phyloP scores from a whole-genome alignment of 345 rosid species.

The Syzygium oleosum region DNA sequence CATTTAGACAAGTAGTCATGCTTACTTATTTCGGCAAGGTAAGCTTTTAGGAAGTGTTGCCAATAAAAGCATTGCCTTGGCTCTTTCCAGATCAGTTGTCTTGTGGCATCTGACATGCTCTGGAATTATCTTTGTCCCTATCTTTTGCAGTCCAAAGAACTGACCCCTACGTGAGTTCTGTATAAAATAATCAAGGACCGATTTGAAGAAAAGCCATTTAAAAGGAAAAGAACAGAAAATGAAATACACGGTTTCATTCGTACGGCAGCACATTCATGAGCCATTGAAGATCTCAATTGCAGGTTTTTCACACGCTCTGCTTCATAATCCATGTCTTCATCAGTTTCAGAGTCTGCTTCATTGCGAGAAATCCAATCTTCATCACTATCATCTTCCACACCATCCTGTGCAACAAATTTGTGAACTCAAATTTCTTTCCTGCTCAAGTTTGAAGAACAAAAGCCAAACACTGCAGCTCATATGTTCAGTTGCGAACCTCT shows the following conservation, averaged over 20 bases:
- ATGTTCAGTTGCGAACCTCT: conserved; percentile 25
- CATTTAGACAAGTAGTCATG: not conserved
- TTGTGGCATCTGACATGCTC: conserved; percentile 84
- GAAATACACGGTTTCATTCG: conserved; percentile 11
- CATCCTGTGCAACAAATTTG: conserved; percentile 23
- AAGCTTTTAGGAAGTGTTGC: conserved; percentile 76
- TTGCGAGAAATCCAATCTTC: conserved; percentile 59
- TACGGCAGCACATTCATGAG: conserved; percentile 57
- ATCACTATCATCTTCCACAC: conserved; percentile 52
- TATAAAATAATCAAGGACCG: not conserved
- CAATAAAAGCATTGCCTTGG: conserved; percentile 72
- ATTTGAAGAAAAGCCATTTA: not conserved
- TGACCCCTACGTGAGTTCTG: conserved; percentile 73
- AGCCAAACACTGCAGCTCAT: not conserved
- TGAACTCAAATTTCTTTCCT: not conserved
- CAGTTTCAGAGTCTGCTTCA: conserved; percentile 41
- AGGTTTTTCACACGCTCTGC: conserved; percentile 29
- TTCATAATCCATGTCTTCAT: conserved; percentile 55
- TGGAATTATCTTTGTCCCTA: conserved; percentile 79
- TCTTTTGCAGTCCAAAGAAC: conserved; percentile 77
- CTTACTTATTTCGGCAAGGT: conserved; percentile 84
- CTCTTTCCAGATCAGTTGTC: conserved; percentile 80
- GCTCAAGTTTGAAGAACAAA: conserved; percentile 2
- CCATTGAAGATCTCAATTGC: conserved; percentile 20
- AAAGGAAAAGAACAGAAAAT: conserved; percentile 3